These are phyloP conservation scores for Evansstolkia leycettana DNA, from an alignment of 495 filamentous ascomycete species.

Conservation along the genomic window DNA sequence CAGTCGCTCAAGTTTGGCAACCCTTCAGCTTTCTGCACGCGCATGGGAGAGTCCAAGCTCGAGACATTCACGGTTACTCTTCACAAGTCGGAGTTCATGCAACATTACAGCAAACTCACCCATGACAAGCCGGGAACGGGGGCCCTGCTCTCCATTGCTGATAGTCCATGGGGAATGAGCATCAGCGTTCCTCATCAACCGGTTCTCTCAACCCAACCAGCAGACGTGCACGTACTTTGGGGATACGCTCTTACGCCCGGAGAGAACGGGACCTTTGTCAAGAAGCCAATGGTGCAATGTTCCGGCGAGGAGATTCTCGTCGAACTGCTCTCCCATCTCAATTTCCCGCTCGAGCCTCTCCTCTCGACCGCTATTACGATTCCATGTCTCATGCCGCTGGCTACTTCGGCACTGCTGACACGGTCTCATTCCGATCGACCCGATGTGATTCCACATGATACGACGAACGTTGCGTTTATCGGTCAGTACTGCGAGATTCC, in stretches of 20 bases:
- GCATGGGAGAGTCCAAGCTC: slow-evolving; percentile 16
- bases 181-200: slow-evolving; percentile 27
- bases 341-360: slow-evolving; percentile 8
- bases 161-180: slow-evolving; percentile 25
- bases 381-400: slow-evolving; percentile 23
- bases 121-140: slow-evolving; percentile 20
- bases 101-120: slow-evolving; percentile 12
- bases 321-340: slow-evolving; percentile 23
- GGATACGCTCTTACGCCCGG: slow-evolving; percentile 22
- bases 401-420: slow-evolving; percentile 20
- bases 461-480: slow-evolving; percentile 23
- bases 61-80: slow-evolving; percentile 29
- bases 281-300: slow-evolving; percentile 27
- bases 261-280: slow-evolving; percentile 17
- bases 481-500: slow-evolving; percentile 32
- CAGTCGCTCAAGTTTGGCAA: slow-evolving; percentile 19
- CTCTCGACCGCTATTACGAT: slow-evolving; percentile 10
- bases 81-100: slow-evolving; percentile 17
- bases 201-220: slow-evolving; percentile 19
- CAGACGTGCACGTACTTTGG: slow-evolving; percentile 17
- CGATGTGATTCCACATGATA: slow-evolving; percentile 17
- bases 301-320: slow-evolving; percentile 24
- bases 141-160: slow-evolving; percentile 19
- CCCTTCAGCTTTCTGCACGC: slow-evolving; percentile 20
- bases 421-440: slow-evolving; percentile 19